A percentile compares a stretch with the other conserved stretches of the same genome.
phyloP scores from a whole-genome alignment of 768 basidiomycete genomes.

The Lactifluus pinguis region DNA sequence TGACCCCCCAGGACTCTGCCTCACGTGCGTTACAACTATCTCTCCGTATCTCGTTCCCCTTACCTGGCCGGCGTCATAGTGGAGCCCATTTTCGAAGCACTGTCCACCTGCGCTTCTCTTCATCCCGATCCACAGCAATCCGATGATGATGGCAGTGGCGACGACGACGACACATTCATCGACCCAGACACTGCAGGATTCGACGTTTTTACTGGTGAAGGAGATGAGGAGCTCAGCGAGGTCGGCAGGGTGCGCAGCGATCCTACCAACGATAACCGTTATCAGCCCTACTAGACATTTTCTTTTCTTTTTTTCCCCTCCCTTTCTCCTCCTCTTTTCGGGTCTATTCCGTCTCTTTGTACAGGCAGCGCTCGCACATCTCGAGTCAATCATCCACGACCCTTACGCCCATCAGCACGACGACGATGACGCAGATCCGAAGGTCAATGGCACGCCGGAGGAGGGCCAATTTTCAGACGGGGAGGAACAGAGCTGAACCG shows the following conservation, averaged over 20 bases:
- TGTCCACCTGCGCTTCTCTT: conserved; percentile 76
- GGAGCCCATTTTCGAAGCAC: conserved; percentile 77
- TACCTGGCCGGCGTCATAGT: conserved; percentile 35
- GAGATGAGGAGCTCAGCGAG: conserved; percentile 68
- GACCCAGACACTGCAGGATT: conserved; percentile 34
- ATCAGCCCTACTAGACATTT: conserved; percentile 71
- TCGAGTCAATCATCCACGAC: conserved; percentile 75
- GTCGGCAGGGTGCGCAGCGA: conserved; percentile 92
- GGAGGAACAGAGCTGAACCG: conserved; percentile 9
- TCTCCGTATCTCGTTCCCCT: background rate
- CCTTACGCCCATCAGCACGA: conserved; percentile 26
- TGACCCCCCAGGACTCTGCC: conserved; percentile 51
- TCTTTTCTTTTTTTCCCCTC: conserved; percentile 19
- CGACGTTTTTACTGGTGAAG: conserved; percentile 50
- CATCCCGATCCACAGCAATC: conserved; percentile 60
- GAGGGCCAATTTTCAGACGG: conserved; percentile 19
- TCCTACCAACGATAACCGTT: conserved; percentile 71
- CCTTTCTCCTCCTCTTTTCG: conserved; percentile 18
- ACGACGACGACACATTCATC: conserved; percentile 44
- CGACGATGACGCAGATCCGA: background rate
- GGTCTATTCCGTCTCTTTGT: conserved; percentile 10
- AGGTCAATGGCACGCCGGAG: conserved; percentile 15
- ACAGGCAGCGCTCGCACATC: conserved; percentile 74
- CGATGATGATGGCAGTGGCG: conserved; percentile 35
- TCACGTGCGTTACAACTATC: conserved; percentile 43